phyloP scores from a whole-genome alignment of 2,329 filamentous ascomycete genomes.

The Apiospora koreana region DNA sequence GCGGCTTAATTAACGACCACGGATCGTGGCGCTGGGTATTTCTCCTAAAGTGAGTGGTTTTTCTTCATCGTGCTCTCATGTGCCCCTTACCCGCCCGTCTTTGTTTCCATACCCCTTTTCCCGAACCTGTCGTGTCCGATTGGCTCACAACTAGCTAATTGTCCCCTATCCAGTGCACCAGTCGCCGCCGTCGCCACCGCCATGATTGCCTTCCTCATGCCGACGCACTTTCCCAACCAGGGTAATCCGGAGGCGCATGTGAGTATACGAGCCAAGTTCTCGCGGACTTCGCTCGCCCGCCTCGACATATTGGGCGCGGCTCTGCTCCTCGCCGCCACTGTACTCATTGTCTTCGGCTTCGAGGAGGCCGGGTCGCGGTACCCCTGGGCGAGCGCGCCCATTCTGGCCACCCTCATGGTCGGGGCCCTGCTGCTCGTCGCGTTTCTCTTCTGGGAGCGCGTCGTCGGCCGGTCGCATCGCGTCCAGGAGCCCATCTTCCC shows the following conservation, averaged over 20 bases:
- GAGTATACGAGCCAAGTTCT: slow-evolving; percentile 22
- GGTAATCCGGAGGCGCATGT: slow-evolving; percentile 4
- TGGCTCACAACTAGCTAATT: not conserved
- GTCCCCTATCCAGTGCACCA: slow-evolving; percentile 28
- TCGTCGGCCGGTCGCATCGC: slow-evolving; percentile 20
- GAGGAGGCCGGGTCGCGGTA: slow-evolving; percentile 44
- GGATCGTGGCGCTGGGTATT: slow-evolving; percentile 49
- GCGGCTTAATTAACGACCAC: slow-evolving; percentile 41
- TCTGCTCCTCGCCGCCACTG: slow-evolving; percentile 40
- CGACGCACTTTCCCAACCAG: slow-evolving; percentile 29
- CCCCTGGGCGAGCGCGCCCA: slow-evolving; percentile 41
- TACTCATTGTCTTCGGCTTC: slow-evolving; percentile 47
- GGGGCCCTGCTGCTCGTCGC: slow-evolving; percentile 24
- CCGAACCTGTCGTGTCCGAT: not conserved
- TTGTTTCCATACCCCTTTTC: not conserved
- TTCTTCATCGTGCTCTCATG: too few relatives aligned
- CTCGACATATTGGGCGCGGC: slow-evolving; percentile 36
- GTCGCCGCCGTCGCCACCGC: slow-evolving; percentile 27
- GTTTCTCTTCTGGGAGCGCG: slow-evolving; percentile 33
- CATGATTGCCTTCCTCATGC: slow-evolving; percentile 28
- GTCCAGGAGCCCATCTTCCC: slow-evolving; percentile 38
- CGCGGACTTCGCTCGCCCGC: slow-evolving; percentile 24
- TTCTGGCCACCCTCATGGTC: slow-evolving; percentile 33
- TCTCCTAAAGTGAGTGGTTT: slow-evolving; percentile 42
- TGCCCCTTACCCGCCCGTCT: too few relatives aligned